phyloP scores from a whole-genome alignment of 139 green algal species.

The Tetratostichococcus sp. region DNA sequence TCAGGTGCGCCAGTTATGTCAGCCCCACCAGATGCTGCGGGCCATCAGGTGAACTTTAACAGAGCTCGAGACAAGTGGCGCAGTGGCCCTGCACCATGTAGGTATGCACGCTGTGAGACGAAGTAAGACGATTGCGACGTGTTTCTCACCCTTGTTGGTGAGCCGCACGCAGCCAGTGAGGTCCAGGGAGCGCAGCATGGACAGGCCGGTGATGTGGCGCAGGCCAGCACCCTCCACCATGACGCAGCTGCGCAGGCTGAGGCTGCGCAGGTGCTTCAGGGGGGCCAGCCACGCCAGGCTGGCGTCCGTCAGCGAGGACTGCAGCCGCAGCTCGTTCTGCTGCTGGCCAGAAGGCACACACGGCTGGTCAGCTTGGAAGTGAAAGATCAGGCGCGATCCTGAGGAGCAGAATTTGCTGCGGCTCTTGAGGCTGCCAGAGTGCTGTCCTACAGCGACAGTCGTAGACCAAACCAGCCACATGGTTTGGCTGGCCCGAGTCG shows the following conservation, averaged over 20 bases:
- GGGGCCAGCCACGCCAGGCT: background rate
- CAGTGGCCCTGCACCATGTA: too few relatives aligned
- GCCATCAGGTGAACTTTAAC: too few relatives aligned
- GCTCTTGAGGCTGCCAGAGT: too few relatives aligned
- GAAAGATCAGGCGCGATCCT: too few relatives aligned
- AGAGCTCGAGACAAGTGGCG: too few relatives aligned
- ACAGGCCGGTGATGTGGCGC: background rate
- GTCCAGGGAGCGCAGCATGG: background rate
- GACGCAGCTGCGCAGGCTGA: background rate
- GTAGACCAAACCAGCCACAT: too few relatives aligned
- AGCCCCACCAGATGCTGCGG: too few relatives aligned
- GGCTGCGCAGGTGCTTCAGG: conserved; percentile 2
- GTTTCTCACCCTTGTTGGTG: background rate
- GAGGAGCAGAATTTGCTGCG: too few relatives aligned
- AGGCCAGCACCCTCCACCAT: background rate
- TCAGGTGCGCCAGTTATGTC: too few relatives aligned
- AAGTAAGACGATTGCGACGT: background rate
- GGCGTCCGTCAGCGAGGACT: conserved; percentile 2
- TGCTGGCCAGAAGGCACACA: background rate
- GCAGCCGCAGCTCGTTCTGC: conserved; percentile 12
- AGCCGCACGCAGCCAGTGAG: background rate
- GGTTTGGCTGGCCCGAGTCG: too few relatives aligned
- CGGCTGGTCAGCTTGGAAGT: background rate
- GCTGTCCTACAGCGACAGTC: too few relatives aligned
- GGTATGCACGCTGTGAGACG: too few relatives aligned